Base-by-base conservation (phyloP, 306 rosid species). In the Vicia sativa region DNA sequence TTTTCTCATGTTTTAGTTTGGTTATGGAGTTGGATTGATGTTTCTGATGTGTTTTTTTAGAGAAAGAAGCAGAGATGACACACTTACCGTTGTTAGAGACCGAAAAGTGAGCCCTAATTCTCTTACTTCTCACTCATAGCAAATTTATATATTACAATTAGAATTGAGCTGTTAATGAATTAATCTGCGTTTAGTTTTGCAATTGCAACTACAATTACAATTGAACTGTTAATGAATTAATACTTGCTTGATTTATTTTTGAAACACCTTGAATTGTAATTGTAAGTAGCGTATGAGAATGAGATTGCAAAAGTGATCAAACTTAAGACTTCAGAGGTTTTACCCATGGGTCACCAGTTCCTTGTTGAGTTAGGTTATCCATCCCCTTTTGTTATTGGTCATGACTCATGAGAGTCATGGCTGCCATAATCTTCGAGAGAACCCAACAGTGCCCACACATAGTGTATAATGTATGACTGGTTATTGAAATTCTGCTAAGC, bases 31-130 rank as follows among this genome's bases (percentile, higher is more conserved):
- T 60, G 55, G 53, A 39, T 59, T 62, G 72, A 63, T 60, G 7
- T 38, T 42, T 18, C 7, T 61, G 50, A 68, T 68, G 53, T 68
- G 71, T 70, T 71, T 79, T 79, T 42, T 46, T 16, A 85, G 90
- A 84, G 91, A 85, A 42, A 84, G 85, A 79, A 74, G 64, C 82
- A 81, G 69, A 66, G 96, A 84, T 45, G 93, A 86, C 10, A 15
- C 78, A 29, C 63, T 72, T 3, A 31, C 70, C 7, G 35, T 79
- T 23, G 63, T 92, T 39, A 78, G 83, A 77, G 88, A 82, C 65
- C 77, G 96, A 66, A 88, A 85, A 70, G 98, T 93, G 82, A 83
- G 91, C 37, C 19, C 44, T 21, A 68, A 42, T 64, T 80, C 62
- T 70, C 70, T 38, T 49, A 6, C 35, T 50, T 55, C 41, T 39